phyloP scores from a whole-genome alignment of 768 basidiomycete genomes.

The Rhodosporidiobolus odoratus region DNA sequence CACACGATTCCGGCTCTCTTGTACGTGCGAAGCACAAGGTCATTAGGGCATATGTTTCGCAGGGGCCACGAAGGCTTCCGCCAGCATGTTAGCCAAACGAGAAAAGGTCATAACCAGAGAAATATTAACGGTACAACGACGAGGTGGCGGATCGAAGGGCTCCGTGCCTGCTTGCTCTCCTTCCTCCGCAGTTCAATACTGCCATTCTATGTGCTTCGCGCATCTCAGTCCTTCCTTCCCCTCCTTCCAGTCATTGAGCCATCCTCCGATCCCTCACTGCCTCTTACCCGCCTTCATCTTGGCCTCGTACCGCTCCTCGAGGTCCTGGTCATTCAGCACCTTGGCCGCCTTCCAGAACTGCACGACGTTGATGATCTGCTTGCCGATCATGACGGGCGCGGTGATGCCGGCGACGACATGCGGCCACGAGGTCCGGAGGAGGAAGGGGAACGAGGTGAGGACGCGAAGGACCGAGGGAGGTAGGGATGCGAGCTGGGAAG shows the following conservation, averaged over 20 bases:
- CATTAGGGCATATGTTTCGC: too few species aligned
- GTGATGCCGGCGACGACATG: slow-evolving; percentile 62
- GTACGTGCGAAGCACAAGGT: too few species aligned
- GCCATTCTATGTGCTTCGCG: too few species aligned
- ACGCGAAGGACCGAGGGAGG: slow-evolving; percentile 26
- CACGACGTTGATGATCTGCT: slow-evolving; percentile 90
- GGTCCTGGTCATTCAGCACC: slow-evolving; percentile 20
- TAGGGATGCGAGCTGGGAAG: slow-evolving; percentile 37
- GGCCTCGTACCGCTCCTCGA: slow-evolving; percentile 29
- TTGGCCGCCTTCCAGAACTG: slow-evolving; percentile 94
- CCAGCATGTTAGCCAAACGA: too few species aligned
- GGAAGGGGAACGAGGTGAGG: slow-evolving; percentile 29
- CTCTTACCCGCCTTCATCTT: background rate
- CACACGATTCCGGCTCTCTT: too few species aligned
- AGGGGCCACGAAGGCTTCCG: too few species aligned
- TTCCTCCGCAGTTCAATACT: too few species aligned
- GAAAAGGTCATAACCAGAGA: too few species aligned
- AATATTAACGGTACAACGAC: too few species aligned
- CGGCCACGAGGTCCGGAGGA: slow-evolving; percentile 62
- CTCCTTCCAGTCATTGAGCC: background rate
- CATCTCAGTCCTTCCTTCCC: background rate
- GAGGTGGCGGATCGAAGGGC: too few species aligned
- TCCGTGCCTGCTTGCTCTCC: too few species aligned
- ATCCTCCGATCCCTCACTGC: background rate
- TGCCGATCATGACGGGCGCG: slow-evolving; percentile 64